A percentile compares a stretch with the other conserved stretches of the same genome.
Evolutionary conservation across 2,329 filamentous ascomycete species (phyloP).

Genomic region (Microdochium bolleyi): DNA sequence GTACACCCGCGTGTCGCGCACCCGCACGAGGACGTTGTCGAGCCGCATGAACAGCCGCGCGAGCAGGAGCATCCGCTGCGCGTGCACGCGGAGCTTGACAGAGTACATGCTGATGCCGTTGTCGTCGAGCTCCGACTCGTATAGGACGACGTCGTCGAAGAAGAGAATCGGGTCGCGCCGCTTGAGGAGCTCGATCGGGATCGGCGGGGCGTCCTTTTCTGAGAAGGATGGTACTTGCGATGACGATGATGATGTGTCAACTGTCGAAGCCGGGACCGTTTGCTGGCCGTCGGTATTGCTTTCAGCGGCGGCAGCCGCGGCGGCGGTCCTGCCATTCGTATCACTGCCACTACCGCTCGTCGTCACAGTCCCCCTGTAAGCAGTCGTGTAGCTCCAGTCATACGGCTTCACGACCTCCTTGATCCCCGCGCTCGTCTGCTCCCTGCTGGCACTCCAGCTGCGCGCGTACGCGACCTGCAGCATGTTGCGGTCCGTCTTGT

Average conservation of each 20-base stretch:
- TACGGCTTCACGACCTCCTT: constrained; percentile 92
- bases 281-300: not conserved
- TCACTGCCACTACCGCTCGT: constrained; percentile 2
- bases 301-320: not conserved
- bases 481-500: constrained; percentile 89
- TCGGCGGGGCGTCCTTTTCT: constrained; percentile 32
- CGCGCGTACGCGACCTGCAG: constrained; percentile 88
- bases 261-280: no score
- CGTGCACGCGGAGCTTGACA: constrained; percentile 91
- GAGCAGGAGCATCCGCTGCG: constrained; percentile 75
- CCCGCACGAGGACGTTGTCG: constrained; percentile 79
- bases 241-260: not conserved
- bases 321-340: not conserved
- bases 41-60: constrained; percentile 86
- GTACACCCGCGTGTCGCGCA: constrained; percentile 86
- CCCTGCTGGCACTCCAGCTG: constrained; percentile 65
- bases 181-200: constrained; percentile 81
- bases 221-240: constrained; percentile 4
- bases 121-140: constrained; percentile 95
- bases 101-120: constrained; percentile 90
- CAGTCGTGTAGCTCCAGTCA: constrained; percentile 95
- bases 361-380: constrained; percentile 66
- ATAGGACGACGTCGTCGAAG: constrained; percentile 92
- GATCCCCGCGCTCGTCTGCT: constrained; percentile 77
- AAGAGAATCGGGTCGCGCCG: constrained; percentile 90